Percentiles rank a stretch among this genome's conserved stretches.
phyloP scores from a whole-genome alignment of 106 monocot genomes.

The Narthecium ossifragum region DNA sequence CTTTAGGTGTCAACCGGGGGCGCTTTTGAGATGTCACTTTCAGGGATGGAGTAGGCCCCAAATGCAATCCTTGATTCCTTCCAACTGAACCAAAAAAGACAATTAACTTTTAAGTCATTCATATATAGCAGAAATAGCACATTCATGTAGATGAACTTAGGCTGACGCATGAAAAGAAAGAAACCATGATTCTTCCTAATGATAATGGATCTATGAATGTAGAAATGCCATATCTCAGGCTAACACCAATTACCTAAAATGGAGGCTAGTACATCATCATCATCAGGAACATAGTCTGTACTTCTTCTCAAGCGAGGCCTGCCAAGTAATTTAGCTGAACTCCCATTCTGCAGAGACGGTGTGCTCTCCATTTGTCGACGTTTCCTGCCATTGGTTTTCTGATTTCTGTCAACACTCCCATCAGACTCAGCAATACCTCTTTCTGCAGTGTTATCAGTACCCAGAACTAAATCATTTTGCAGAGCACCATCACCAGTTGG shows the following conservation, averaged over 20 bases:
- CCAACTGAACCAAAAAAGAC: conserved; percentile 49
- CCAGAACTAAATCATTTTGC: conserved; percentile 51
- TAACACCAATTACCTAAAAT: conserved; percentile 65
- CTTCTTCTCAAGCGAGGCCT: conserved; percentile 40
- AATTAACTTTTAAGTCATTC: too few relatives aligned
- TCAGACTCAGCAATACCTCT: conserved; percentile 55
- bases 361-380: conserved; percentile 42
- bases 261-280: conserved; percentile 88
- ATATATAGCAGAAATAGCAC: background rate
- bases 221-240: background rate
- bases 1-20: conserved; percentile 33
- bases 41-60: conserved; percentile 41
- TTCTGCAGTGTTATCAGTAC: conserved; percentile 48
- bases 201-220: background rate
- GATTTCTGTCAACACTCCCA: conserved; percentile 56
- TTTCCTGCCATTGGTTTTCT: conserved; percentile 50
- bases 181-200: background rate
- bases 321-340: conserved; percentile 37
- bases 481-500: conserved; percentile 17
- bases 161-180: background rate
- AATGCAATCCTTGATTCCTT: conserved; percentile 37
- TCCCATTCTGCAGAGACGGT: conserved; percentile 34
- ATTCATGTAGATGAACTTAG: background rate
- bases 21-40: conserved; percentile 54
- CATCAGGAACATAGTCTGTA: conserved; percentile 47